phyloP scores from a whole-genome alignment of 2,329 filamentous ascomycete genomes.

The Berkeleyomyces rouxiae region DNA sequence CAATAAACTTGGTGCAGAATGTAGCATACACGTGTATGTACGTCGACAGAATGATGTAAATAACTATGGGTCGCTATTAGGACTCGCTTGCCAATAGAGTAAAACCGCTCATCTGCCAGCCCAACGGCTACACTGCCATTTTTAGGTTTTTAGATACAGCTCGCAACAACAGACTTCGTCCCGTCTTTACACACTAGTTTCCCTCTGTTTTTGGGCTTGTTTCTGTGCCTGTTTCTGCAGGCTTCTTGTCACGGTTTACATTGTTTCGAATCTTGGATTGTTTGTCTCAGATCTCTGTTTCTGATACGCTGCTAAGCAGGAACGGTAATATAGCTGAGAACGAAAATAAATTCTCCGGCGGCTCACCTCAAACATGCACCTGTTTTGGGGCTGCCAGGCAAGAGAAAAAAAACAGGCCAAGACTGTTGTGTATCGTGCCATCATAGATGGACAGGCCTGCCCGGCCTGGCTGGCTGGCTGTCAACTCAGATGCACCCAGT shows the following conservation, averaged over 20 bases:
- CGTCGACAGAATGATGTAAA: too few species aligned
- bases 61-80: too few species aligned
- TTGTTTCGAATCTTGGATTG: slow-evolving; percentile 1
- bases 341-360: neutral
- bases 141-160: neutral
- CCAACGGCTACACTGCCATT: neutral
- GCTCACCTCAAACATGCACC: neutral
- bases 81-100: too few species aligned
- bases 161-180: neutral
- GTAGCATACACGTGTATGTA: too few species aligned
- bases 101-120: too few species aligned
- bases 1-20: too few species aligned
- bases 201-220: neutral
- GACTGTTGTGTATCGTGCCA: too few species aligned
- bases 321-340: neutral
- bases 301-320: neutral
- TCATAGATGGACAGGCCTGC: too few species aligned
- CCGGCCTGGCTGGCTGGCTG: neutral
- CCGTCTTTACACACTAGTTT: neutral
- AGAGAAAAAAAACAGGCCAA: neutral
- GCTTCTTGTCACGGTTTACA: neutral
- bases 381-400: neutral
- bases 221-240: neutral
- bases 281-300: slow-evolving; percentile 1
- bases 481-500: slow-evolving; percentile 20